A percentile compares a stretch with the other conserved stretches of the same genome.
Conservation (phyloP, 2,329 filamentous ascomycete species). For the Trichoderma atroviride region DNA sequence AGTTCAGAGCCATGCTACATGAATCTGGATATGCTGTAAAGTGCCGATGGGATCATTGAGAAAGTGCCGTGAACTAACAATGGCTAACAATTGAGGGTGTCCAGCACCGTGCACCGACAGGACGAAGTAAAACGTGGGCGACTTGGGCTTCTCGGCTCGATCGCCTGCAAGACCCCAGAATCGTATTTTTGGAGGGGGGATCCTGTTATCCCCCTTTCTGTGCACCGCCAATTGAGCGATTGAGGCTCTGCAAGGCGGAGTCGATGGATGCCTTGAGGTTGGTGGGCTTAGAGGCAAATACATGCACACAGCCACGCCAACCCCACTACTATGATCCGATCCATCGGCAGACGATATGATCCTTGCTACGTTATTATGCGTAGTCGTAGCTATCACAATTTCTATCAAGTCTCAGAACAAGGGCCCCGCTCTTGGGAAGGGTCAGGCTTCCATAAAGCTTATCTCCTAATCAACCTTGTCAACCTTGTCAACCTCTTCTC, state of each 20-base stretch:
- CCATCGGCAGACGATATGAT: not conserved
- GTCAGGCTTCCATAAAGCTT: not conserved
- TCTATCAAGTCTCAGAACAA: not conserved
- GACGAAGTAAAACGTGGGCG: not conserved
- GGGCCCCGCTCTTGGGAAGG: not conserved
- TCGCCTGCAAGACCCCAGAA: not conserved
- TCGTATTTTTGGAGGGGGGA: not conserved
- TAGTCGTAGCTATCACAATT: not conserved
- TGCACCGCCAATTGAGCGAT: not conserved
- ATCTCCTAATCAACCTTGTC: not conserved
- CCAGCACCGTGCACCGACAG: not conserved
- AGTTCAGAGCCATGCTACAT: not conserved
- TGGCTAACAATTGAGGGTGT: not conserved
- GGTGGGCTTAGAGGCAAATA: slow-evolving; percentile 3
- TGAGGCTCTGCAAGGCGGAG: slow-evolving; percentile 14
- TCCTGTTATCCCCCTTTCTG: not conserved
- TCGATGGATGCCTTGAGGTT: not conserved
- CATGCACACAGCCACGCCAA: slow-evolving; percentile 18
- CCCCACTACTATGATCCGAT: not conserved
- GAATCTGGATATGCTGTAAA: not conserved
- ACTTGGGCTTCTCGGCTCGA: not conserved
- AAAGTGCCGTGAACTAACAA: not conserved
- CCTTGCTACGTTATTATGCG: not conserved
- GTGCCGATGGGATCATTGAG: not conserved
- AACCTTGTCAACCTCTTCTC: not conserved